Evolutionary conservation across 2,329 filamentous ascomycete genomes (phyloP).

Genomic region (Periconia sp.): DNA sequence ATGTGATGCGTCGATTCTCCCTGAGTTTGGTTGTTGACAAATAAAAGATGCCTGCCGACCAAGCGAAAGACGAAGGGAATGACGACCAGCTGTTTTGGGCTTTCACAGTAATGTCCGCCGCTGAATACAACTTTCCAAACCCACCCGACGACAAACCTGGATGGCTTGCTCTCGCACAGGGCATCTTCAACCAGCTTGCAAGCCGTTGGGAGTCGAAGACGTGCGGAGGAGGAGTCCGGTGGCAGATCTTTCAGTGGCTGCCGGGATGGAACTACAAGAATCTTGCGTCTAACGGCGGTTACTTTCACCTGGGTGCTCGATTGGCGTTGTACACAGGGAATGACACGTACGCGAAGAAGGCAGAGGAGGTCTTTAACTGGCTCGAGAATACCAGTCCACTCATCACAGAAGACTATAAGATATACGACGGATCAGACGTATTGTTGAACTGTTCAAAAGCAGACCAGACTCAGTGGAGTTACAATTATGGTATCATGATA

Average conservation of each 20-base stretch:
- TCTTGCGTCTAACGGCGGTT: slow-evolving; percentile 37
- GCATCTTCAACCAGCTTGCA: slow-evolving; percentile 38
- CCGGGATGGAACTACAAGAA: slow-evolving; percentile 41
- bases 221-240: slow-evolving; percentile 36
- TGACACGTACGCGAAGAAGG: slow-evolving; percentile 37
- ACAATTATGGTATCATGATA: slow-evolving; percentile 39
- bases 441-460: slow-evolving; percentile 25
- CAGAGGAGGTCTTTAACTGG: slow-evolving; percentile 36
- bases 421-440: slow-evolving; percentile 29
- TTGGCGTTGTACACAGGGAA: slow-evolving; percentile 39
- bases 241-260: slow-evolving; percentile 38
- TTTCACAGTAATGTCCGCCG: slow-evolving; percentile 61
- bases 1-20: neutral
- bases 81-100: slow-evolving; percentile 65
- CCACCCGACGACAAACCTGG: slow-evolving; percentile 43
- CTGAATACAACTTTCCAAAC: slow-evolving; percentile 54
- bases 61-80: slow-evolving; percentile 51
- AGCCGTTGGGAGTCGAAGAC: slow-evolving; percentile 28
- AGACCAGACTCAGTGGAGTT: slow-evolving; percentile 34
- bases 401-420: slow-evolving; percentile 19
- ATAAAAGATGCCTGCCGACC: slow-evolving; percentile 29
- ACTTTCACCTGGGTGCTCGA: slow-evolving; percentile 39
- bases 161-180: slow-evolving; percentile 50
- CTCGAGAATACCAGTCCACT: slow-evolving; percentile 21
- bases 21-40: neutral